Evolutionary conservation across 2,329 filamentous ascomycete genomes (phyloP), one percentile per base, ranked within the genome.

Genomic region (Aspergillus proliferans): DNA sequence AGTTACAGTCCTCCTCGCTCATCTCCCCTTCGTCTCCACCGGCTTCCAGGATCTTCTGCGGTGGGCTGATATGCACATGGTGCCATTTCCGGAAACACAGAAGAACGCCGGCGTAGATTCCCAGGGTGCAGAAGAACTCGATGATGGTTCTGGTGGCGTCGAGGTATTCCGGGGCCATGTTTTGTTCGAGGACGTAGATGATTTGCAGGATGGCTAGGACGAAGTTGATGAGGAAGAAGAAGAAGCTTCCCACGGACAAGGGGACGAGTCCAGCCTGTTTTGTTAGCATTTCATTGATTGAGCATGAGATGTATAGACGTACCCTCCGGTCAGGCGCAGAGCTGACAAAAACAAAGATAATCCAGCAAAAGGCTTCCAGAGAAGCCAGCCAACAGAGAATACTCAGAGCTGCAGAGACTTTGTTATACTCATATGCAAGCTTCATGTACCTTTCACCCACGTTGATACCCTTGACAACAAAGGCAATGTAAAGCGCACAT

Each of bases 351-450:
- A 54, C 42, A 43, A 57, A 58, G 10, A 58, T 46, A 1, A 47
- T n/a, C 54, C 57, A 61, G 5, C 46, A 43, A 6, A 62, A 34
- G 9, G 61, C 51, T 39, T 63, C 60, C 48, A 60, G 5, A 2
- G 60, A 56, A 4, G 55, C 36, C 2, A 58, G 3, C 48, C 52
- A 60, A 19, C 48, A 58, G 8, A 60, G 22, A 14, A 60, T 54
- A 1, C 28, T n/a, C 2, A 50, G 43, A 2, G 54, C 55, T 8
- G 26, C 26, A n/a, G 38, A 43, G 4, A 62, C 4, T 6, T 50
- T 50, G 22, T 7, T 28, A 19, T 46, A 50, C 9, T n/a, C 14
- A 2, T 26, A 19, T 2, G 21, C 2, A 3, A 56, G 7, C 0
- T 4, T 2, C 1, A 12, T 1, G 1, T 10, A 19, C 12, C 3